Base-by-base conservation (phyloP, 1,284 basidiomycete genomes). In the Kwoniella shivajii region DNA sequence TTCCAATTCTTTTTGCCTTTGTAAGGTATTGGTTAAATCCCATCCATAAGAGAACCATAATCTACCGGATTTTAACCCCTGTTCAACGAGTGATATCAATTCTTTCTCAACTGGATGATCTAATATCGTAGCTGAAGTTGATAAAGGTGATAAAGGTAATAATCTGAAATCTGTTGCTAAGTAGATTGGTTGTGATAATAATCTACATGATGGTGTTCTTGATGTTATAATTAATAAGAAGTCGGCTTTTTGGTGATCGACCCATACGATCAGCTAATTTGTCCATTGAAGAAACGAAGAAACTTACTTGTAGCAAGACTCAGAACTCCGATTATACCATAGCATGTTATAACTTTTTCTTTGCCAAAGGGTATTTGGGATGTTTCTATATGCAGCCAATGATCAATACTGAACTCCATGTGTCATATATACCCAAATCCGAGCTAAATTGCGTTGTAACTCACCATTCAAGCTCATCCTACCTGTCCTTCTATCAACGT, bases 31-130 rank as follows among this genome's bases (percentile, higher is more conserved):
- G 14, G 95, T 96, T 61, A 99, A 75, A 76, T 98, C 93, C 83
- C 87, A 95, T 4, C 83, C 85, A 78, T 98, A 96, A 66, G 90
- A 91, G 78, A 95, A 96, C 76, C 93, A 84, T 73, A 98, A 90
- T 61, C 84, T 81, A 48, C 91, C 90, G 4, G 84, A 82, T 59
- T 85, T 83, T 34, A 99, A 82, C 73, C 97, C 94, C 29, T 88
- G 87, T 67, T 89, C 87, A 55, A 98, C 85, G 30, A 99, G 85
- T 6, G 86, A 86, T 33, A 98, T 80, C 2, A 98, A 82, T 73
- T 94, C 90, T 33, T 87, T 85, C 80, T 99, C 95, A 27, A 93
- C 86, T 0, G 90, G 88, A 72, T 95, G 87, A 29, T 78, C 73
- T 36, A 78, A 69, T 61, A 80, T 77, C 22, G 88, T 84, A 55